Percentiles rank a stretch among this genome's conserved stretches.
Conservation (phyloP, 106 monocot genomes). For the Dendrobium chrysotoxum region DNA sequence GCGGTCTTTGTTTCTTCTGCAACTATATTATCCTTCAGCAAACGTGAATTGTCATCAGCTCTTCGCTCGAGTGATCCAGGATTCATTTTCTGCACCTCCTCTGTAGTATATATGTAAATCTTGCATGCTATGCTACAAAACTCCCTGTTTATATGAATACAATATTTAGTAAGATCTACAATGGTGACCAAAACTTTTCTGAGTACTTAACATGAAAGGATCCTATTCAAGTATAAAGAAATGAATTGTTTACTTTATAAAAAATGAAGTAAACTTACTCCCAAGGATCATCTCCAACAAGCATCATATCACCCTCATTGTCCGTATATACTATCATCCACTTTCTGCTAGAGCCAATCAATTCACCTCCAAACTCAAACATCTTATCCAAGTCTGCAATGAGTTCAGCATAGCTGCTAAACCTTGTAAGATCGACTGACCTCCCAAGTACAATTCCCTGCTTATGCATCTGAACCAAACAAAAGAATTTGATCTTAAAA, state of each 20-base stretch:
- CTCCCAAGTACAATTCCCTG: constrained; percentile 76
- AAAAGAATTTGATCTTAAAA: no score
- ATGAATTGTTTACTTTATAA: no score
- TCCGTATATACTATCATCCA: constrained; percentile 73
- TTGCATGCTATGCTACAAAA: constrained; percentile 64
- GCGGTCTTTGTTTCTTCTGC: no score
- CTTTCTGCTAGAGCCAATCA: constrained; percentile 31
- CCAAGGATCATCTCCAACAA: constrained; percentile 88
- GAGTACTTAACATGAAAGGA: not conserved
- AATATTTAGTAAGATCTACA: no score
- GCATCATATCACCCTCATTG: constrained; percentile 82
- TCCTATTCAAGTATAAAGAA: no score
- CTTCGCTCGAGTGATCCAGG: constrained; percentile 25
- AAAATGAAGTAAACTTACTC: constrained; percentile 23
- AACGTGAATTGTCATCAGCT: constrained; percentile 11
- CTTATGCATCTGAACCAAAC: constrained; percentile 48
- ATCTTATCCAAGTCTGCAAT: constrained; percentile 55
- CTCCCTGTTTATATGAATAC: constrained; percentile 27
- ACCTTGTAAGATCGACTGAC: constrained; percentile 70
- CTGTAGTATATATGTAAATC: constrained; percentile 59
- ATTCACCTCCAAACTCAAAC: constrained; percentile 66
- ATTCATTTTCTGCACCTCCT: constrained; percentile 71
- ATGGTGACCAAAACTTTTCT: not conserved
- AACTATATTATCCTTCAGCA: no score
- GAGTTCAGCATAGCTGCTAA: constrained; percentile 46